Percentiles rank a stretch among this genome's conserved stretches.
These are phyloP conservation scores for Piedraia hortae DNA, from an alignment of 2,329 filamentous ascomycete genomes.

Conservation along the genomic window DNA sequence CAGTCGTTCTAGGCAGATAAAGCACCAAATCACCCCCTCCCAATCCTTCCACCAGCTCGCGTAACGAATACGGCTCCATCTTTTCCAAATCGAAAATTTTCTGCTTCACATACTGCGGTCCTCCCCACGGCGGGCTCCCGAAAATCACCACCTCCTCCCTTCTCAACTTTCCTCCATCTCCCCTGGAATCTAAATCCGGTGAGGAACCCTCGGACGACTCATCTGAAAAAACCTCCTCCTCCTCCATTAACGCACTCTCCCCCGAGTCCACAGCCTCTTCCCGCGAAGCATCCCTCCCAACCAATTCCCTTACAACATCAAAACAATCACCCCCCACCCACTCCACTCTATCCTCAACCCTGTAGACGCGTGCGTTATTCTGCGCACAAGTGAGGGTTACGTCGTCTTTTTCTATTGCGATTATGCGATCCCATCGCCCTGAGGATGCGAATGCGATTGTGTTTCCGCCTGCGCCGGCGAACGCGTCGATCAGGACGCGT, in stretches of 20 bases:
- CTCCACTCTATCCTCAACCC: conserved; percentile 46
- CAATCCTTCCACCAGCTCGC: conserved; percentile 34
- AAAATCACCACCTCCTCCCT: conserved; percentile 32
- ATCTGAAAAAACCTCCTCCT: too few relatives aligned
- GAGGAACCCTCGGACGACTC: too few relatives aligned
- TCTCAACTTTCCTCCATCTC: too few relatives aligned
- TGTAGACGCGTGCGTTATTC: conserved; percentile 71
- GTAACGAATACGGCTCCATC: conserved; percentile 69
- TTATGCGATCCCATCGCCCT: conserved; percentile 52
- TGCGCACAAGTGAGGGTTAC: conserved; percentile 68
- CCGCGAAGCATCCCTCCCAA: too few relatives aligned
- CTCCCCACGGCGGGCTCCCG: conserved; percentile 48
- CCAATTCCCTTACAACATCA: conserved; percentile 29
- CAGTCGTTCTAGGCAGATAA: conserved; percentile 64
- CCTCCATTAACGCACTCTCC: too few relatives aligned
- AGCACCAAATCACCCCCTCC: conserved; percentile 33
- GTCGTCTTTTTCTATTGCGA: conserved; percentile 66
- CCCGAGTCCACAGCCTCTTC: too few relatives aligned
- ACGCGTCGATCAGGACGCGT: conserved; percentile 55
- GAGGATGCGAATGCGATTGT: conserved; percentile 77
- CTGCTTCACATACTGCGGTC: conserved; percentile 32
- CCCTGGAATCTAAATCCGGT: too few relatives aligned
- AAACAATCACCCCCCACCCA: conserved; percentile 82
- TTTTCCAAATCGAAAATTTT: conserved; percentile 55
- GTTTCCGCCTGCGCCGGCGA: conserved; percentile 80